These are phyloP conservation scores for Oldenlandia corymbosa DNA, from an alignment of 257 asterid species.

Conservation along the genomic window DNA sequence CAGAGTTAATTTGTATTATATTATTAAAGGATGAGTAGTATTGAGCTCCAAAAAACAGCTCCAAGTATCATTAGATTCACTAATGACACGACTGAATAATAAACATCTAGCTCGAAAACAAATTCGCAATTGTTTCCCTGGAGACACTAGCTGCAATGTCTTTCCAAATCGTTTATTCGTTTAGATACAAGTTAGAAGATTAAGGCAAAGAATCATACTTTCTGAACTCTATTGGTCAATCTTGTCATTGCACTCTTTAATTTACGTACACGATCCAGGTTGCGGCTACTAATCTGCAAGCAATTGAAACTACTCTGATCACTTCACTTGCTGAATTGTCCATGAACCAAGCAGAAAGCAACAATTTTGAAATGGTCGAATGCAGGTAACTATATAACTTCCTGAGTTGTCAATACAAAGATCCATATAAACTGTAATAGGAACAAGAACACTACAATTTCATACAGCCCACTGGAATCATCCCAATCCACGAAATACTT, in stretches of 20 bases:
- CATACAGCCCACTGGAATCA: not conserved
- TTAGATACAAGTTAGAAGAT: not conserved
- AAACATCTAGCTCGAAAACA: not conserved
- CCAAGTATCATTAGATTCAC: not conserved
- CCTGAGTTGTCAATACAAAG: not conserved
- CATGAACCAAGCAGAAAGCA: not conserved
- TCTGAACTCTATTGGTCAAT: slow-evolving; percentile 79
- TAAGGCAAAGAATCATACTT: slow-evolving; percentile 34
- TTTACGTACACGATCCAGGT: slow-evolving; percentile 86
- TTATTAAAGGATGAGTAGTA: no score
- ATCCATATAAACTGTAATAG: not conserved
- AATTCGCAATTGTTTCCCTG: not conserved
- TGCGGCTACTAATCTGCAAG: slow-evolving; percentile 68
- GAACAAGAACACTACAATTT: not conserved
- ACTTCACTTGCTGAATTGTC: not conserved
- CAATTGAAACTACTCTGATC: slow-evolving; percentile 1
- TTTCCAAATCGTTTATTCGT: not conserved
- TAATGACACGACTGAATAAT: not conserved
- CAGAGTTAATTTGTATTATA: no score
- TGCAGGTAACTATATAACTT: not conserved
- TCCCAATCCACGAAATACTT: not conserved
- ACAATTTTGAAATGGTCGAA: not conserved
- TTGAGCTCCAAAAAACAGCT: no score
- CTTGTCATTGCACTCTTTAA: slow-evolving; percentile 79
- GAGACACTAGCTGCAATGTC: not conserved